These are phyloP conservation scores for Lanmaoa rubissima DNA, from an alignment of 768 basidiomycete species.

Conservation along the genomic window DNA sequence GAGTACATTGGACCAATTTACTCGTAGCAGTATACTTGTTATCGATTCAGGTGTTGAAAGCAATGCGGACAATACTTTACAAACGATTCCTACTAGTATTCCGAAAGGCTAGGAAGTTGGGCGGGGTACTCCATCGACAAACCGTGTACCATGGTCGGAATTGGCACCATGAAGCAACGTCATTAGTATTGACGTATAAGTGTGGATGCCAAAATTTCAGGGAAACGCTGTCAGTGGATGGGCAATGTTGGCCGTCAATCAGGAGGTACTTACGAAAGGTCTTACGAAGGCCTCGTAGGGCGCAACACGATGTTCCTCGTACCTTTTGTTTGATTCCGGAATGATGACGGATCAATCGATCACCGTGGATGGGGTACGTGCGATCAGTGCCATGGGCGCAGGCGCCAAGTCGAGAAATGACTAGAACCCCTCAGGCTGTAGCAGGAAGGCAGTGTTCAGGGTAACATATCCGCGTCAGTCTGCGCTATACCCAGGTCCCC, in stretches of 20 bases:
- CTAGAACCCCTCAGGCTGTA: not conserved
- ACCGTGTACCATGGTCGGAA: too few relatives aligned
- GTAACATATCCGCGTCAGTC: not conserved
- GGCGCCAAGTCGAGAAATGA: too few relatives aligned
- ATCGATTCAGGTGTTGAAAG: not conserved
- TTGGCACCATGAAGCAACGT: not conserved
- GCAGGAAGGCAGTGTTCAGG: conserved; percentile 8
- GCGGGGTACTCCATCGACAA: not conserved
- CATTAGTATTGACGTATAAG: not conserved
- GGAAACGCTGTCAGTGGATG: not conserved
- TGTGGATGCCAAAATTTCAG: not conserved
- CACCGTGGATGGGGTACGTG: not conserved
- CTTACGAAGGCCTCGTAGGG: not conserved
- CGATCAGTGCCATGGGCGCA: not conserved
- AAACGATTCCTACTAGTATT: not conserved
- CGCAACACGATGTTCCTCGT: not conserved
- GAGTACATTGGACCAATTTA: not conserved
- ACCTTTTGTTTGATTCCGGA: not conserved
- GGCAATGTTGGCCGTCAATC: not conserved
- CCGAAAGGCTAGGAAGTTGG: not conserved
- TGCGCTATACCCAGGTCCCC: not conserved
- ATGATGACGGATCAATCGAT: not conserved
- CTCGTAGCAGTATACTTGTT: not conserved
- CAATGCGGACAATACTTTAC: not conserved
- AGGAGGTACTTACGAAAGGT: not conserved